Evolutionary conservation across 2,329 filamentous ascomycete species (phyloP), one percentile per base, ranked within the genome.

Genomic region (Nothopassalora personata): DNA sequence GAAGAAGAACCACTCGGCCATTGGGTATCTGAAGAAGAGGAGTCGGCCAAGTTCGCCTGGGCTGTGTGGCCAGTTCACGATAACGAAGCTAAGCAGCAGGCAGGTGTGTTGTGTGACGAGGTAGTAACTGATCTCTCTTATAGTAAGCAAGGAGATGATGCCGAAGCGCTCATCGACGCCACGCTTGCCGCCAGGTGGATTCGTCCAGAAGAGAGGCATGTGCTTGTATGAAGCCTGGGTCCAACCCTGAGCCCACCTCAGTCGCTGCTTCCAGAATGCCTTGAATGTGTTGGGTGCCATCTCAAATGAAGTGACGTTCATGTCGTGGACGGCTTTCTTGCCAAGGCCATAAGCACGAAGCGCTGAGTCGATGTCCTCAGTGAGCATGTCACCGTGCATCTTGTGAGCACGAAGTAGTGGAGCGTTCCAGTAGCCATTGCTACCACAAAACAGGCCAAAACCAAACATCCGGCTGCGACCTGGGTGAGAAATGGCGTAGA

Each of bases 191-290:
- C 72, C 67, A 5, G 70, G 68, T 19, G 75, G 72, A 27, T 75
- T 75, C 31, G 72, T 75, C 72, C 76, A 80, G 31, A 75, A 66
- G 57, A 80, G 71, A 19, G 73, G 71, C 56, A 74, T 64, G 60
- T 80, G 77, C 18, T 71, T 69, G 64, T 75, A 71, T 34, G 72
- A 77, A n/a, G 77, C 78, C 65, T 80, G 78, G 4, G 76, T 75
- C 78, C 78, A 80, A 45, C 78, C 78, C 64, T 80, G 78, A 3
- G 78, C 75, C 78, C 78, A 80, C 56, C 78, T 71, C n/a, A 80
- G 72, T 9, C 78, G 74, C 60, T 80, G 78, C 65, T 80, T 80
- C 76, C 77, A 79, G 66, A 80, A 79, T 1, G 75, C 75, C 13
- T 63, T 56, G 56, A 76, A 73, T 1, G 73, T 76, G 2, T 76